Conservation (phyloP, 805 yeast genomes). For the Komagataella phaffii region DNA sequence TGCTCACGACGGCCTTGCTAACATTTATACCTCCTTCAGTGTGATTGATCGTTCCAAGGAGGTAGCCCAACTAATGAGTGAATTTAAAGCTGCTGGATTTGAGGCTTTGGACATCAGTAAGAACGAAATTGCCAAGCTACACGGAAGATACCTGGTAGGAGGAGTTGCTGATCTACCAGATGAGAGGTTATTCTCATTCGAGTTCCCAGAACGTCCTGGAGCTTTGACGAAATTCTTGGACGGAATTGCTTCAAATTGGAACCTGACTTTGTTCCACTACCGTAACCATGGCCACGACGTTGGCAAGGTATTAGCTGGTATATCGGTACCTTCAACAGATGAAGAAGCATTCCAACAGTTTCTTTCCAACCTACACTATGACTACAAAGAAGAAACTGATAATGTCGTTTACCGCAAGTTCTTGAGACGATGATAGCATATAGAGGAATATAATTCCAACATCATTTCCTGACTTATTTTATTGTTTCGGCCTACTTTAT, state of each 20-base stretch:
- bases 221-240: conserved; percentile 74
- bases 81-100: conserved; percentile 51
- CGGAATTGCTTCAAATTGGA: conserved; percentile 69
- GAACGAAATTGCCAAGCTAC: conserved; percentile 90
- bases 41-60: conserved; percentile 71
- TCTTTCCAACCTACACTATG: conserved; percentile 62
- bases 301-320: conserved; percentile 85
- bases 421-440: conserved; percentile 16
- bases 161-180: conserved; percentile 65
- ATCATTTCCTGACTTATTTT: not conserved
- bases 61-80: conserved; percentile 45
- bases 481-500: conserved; percentile 2
- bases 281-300: conserved; percentile 95
- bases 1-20: conserved; percentile 37
- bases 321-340: conserved; percentile 67
- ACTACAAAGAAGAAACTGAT: conserved; percentile 68
- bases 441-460: not conserved
- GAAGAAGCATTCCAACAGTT: conserved; percentile 53
- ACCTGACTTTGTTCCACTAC: conserved; percentile 88
- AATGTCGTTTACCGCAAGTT: conserved; percentile 80
- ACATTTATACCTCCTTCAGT: conserved; percentile 78
- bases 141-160: conserved; percentile 93
- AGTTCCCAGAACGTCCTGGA: conserved; percentile 96
- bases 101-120: conserved; percentile 75
- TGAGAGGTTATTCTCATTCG: conserved; percentile 74